A percentile compares a stretch with the other conserved stretches of the same genome.
Evolutionary conservation across 163 green algal species (phyloP).

Genomic region (Trebouxiophyceae sp.): DNA sequence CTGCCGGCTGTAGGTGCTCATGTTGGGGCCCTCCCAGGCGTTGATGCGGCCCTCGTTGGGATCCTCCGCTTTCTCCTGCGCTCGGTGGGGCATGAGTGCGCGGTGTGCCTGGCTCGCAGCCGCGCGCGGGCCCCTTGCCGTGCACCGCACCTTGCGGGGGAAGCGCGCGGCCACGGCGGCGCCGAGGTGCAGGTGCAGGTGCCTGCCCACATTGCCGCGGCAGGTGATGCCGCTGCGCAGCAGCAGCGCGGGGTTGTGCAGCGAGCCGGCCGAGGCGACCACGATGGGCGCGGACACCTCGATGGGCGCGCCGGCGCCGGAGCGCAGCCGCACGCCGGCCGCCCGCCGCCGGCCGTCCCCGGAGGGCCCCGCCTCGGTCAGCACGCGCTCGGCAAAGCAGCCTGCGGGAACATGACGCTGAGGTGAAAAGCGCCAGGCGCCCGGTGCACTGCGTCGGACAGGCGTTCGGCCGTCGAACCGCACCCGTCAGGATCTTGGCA

Average conservation of each 20-base stretch:
- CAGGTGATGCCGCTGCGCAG: constrained; percentile 44
- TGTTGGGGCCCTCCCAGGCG: constrained; percentile 42
- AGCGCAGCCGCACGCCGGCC: background rate
- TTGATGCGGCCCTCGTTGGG: constrained; percentile 10
- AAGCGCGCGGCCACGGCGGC: constrained; percentile 19
- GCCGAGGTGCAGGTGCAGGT: constrained; percentile 54
- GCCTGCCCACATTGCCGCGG: constrained; percentile 47
- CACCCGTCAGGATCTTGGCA: constrained; percentile 36
- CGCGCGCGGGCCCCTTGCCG: no score
- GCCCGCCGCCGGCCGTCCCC: no score
- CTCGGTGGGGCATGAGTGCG: no score
- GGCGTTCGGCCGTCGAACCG: no score
- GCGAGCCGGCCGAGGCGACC: constrained; percentile 28
- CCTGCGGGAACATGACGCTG: no score
- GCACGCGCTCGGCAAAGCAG: background rate
- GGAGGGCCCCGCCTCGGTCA: background rate
- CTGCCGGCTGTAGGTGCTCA: constrained; percentile 30
- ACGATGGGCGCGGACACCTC: constrained; percentile 35
- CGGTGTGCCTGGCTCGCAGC: no score
- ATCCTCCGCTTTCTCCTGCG: background rate
- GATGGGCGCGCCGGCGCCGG: constrained; percentile 1
- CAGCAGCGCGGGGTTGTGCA: constrained; percentile 65
- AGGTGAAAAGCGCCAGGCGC: no score
- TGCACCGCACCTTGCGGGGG: background rate
- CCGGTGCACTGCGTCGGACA: no score